Evolutionary conservation across 1,139 yeast species (phyloP).

Genomic region (Blastobotrys serpentis): DNA sequence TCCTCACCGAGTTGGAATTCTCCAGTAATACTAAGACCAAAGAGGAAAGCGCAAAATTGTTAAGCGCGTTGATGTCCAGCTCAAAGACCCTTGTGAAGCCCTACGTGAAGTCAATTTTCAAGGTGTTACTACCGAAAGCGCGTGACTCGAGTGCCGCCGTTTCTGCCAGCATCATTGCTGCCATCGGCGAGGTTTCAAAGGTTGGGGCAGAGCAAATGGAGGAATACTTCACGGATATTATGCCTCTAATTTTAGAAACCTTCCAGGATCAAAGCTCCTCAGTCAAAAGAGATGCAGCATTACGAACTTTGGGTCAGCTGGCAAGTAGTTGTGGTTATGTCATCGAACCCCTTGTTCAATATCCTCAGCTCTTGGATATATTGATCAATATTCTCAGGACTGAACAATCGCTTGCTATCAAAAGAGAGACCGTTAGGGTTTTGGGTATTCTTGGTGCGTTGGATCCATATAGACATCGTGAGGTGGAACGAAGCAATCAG

Average conservation of each 20-base stretch:
- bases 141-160: slow-evolving; percentile 69
- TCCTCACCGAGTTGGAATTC: slow-evolving; percentile 80
- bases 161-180: slow-evolving; percentile 79
- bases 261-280: slow-evolving; percentile 90
- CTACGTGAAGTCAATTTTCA: slow-evolving; percentile 84
- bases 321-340: slow-evolving; percentile 93
- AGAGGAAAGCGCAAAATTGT: slow-evolving; percentile 80
- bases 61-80: slow-evolving; percentile 71
- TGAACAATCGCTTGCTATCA: slow-evolving; percentile 68
- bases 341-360: slow-evolving; percentile 86
- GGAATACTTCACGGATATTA: slow-evolving; percentile 67
- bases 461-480: slow-evolving; percentile 94
- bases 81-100: slow-evolving; percentile 83
- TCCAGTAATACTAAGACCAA: slow-evolving; percentile 71
- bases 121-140: slow-evolving; percentile 75
- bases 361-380: slow-evolving; percentile 83
- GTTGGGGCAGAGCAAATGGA: slow-evolving; percentile 86
- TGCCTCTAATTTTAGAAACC: slow-evolving; percentile 85
- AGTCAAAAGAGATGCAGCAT: slow-evolving; percentile 83
- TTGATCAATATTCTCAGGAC: slow-evolving; percentile 77
- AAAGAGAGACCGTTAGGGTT: slow-evolving; percentile 83
- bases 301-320: slow-evolving; percentile 82
- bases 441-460: slow-evolving; percentile 94
- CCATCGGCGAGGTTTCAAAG: slow-evolving; percentile 86
- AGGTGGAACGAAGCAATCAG: slow-evolving; percentile 70